Conservation (phyloP, 176 grass and related monocot genomes). For the Triticum turgidum region DNA sequence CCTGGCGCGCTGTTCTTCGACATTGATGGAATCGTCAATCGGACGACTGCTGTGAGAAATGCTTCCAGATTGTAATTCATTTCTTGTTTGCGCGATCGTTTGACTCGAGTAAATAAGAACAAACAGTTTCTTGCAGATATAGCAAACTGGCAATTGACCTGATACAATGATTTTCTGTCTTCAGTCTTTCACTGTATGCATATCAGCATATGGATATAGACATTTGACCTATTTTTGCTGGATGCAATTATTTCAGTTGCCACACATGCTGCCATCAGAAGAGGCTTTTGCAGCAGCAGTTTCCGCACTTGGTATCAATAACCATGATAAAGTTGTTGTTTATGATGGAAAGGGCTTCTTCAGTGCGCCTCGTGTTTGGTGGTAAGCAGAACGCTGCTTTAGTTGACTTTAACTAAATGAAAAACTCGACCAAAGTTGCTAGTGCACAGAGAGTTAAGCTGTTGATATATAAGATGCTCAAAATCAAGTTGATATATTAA, state of each 20-base stretch:
- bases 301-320: conserved; percentile 68
- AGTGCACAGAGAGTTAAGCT: not conserved
- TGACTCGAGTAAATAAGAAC: not conserved
- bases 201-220: not conserved
- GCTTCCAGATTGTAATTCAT: not conserved
- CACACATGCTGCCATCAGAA: conserved; percentile 88
- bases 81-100: not conserved
- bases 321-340: conserved; percentile 74
- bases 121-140: not conserved
- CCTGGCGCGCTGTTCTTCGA: conserved; percentile 82
- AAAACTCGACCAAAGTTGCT: not conserved
- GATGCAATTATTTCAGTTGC: conserved; percentile 49
- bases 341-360: conserved; percentile 90
- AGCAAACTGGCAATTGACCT: not conserved
- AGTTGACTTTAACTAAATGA: not conserved
- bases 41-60: conserved; percentile 60
- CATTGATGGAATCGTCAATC: conserved; percentile 73
- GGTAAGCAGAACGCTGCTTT: conserved; percentile 42
- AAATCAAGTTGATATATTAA: not conserved
- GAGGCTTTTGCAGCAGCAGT: conserved; percentile 74
- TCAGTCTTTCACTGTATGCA: not conserved
- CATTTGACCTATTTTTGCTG: not conserved
- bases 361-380: conserved; percentile 91
- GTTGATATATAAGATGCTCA: not conserved
- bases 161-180: not conserved